A percentile compares a stretch with the other conserved stretches of the same genome.
phyloP scores from a whole-genome alignment of 805 yeast species.

The Wickerhamomyces ciferrii region DNA sequence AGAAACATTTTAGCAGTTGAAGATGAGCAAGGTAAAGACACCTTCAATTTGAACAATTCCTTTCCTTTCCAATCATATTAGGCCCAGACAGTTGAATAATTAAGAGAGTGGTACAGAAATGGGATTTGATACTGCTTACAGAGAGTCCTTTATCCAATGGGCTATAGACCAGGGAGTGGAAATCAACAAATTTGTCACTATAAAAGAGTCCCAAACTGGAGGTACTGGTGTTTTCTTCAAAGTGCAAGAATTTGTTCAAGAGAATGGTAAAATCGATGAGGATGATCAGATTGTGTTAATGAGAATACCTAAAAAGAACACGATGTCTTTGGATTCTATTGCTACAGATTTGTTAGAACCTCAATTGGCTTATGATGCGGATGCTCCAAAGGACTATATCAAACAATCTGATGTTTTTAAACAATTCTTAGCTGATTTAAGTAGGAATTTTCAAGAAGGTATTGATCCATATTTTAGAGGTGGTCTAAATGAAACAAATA shows the following conservation, averaged over 20 bases:
- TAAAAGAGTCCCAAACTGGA: conserved; percentile 22
- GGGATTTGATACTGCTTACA: neutral
- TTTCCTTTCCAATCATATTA: too few species aligned
- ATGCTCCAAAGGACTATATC: conserved; percentile 3
- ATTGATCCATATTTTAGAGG: conserved; percentile 17
- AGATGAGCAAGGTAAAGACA: neutral
- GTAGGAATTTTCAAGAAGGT: conserved; percentile 11
- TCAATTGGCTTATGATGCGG: conserved; percentile 12
- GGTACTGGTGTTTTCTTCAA: conserved; percentile 33
- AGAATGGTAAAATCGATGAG: conserved; percentile 1
- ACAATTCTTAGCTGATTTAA: conserved; percentile 15
- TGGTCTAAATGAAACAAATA: conserved; percentile 21
- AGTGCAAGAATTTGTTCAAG: neutral
- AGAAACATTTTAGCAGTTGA: neutral
- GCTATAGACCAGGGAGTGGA: conserved; percentile 3
- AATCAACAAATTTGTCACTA: conserved; percentile 6
- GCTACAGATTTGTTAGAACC: conserved; percentile 10
- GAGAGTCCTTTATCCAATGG: conserved; percentile 14
- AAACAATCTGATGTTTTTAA: conserved; percentile 13
- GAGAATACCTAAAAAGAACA: conserved; percentile 29
- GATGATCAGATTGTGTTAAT: conserved; percentile 26
- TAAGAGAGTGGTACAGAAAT: neutral
- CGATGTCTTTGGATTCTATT: conserved; percentile 28
- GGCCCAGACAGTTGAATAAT: too few species aligned
- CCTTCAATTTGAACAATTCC: neutral